phyloP scores from a whole-genome alignment of 2,329 filamentous ascomycete species.

The Diaporthe aspalathi region DNA sequence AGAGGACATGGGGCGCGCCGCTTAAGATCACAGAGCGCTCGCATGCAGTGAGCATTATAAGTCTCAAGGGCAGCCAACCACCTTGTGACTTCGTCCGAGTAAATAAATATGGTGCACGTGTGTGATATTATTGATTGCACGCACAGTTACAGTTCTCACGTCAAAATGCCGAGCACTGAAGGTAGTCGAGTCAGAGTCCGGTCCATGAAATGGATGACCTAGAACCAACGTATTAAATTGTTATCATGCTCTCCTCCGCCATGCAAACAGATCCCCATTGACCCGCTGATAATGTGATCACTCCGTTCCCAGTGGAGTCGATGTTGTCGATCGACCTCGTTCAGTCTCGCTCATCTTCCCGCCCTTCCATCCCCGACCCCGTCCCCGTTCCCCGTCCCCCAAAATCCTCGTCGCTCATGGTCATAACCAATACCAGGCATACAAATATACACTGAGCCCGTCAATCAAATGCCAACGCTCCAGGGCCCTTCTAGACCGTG shows the following conservation, averaged over 20 bases:
- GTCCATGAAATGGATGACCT: conserved; percentile 1
- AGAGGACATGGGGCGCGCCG: not conserved
- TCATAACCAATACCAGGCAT: conserved; percentile 6
- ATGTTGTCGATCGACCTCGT: not conserved
- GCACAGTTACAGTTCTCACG: too few relatives aligned
- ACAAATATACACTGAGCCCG: not conserved
- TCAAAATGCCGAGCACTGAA: not conserved
- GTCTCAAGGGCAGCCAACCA: too few relatives aligned
- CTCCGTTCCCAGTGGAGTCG: not conserved
- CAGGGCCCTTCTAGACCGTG: not conserved
- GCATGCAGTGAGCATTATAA: too few relatives aligned
- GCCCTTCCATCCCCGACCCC: too few relatives aligned
- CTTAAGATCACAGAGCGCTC: not conserved
- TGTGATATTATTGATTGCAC: too few relatives aligned
- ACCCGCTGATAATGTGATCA: not conserved
- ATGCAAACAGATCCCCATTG: not conserved
- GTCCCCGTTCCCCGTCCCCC: not conserved
- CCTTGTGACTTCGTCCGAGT: too few relatives aligned
- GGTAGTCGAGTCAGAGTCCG: too few relatives aligned
- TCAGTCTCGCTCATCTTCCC: not conserved
- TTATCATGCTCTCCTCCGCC: not conserved
- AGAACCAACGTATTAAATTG: conserved; percentile 13
- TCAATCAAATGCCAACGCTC: not conserved
- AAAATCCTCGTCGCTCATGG: not conserved
- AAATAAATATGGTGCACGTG: not conserved